Evolutionary conservation across 1,284 basidiomycete genomes (phyloP).

Genomic region (Cutaneotrichosporon cyanovorans): DNA sequence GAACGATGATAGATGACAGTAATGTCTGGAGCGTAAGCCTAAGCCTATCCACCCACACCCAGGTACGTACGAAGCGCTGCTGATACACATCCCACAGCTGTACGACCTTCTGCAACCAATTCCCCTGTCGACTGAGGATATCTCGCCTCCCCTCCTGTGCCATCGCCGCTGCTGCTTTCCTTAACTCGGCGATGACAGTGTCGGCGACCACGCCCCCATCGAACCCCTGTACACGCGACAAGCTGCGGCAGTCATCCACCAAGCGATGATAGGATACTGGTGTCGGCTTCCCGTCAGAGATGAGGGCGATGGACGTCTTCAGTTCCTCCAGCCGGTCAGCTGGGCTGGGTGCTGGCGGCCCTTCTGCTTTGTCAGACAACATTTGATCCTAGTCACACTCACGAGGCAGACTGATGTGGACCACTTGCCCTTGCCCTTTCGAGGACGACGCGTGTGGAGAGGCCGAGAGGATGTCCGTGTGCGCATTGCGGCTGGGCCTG

Average conservation of each 20-base stretch:
- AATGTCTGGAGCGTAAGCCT: constrained; percentile 26
- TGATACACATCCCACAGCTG: constrained; percentile 26
- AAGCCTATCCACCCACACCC: not conserved
- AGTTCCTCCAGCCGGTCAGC: not conserved
- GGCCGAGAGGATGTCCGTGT: constrained; percentile 28
- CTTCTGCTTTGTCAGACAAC: not conserved
- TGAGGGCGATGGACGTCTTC: constrained; percentile 9
- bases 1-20: constrained; percentile 37
- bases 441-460: not conserved
- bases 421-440: constrained; percentile 10
- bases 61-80: constrained; percentile 23
- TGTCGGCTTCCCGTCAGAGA: constrained; percentile 25
- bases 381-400: not conserved
- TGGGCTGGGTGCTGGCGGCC: too few species aligned
- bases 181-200: constrained; percentile 8
- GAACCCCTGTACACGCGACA: constrained; percentile 23
- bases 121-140: constrained; percentile 26
- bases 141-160: constrained; percentile 15
- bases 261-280: constrained; percentile 26
- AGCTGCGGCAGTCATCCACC: constrained; percentile 19
- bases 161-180: not conserved
- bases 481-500: constrained; percentile 32
- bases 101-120: constrained; percentile 25
- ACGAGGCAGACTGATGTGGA: constrained; percentile 22
- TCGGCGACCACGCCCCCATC: constrained; percentile 19